phyloP scores from a whole-genome alignment of 208 protist genomes.

The Trypanosoma scelopori region DNA sequence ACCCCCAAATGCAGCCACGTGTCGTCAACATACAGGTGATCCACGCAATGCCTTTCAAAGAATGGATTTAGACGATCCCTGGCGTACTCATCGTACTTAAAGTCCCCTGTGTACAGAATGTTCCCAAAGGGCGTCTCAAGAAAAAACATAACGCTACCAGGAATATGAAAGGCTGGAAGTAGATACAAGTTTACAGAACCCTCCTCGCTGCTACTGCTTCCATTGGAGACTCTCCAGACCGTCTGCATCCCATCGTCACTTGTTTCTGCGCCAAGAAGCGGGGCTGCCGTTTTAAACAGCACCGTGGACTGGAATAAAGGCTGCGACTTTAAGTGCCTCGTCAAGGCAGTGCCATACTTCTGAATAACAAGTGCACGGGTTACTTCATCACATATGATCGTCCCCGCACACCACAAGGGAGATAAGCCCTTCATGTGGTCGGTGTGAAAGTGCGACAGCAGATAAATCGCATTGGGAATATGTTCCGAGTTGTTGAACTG shows the following conservation, averaged over 20 bases:
- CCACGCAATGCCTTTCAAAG: constrained; percentile 53
- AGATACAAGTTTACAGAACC: constrained; percentile 19
- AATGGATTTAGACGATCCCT: constrained; percentile 40
- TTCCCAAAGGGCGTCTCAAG: constrained; percentile 57
- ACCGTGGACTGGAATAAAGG: constrained; percentile 14
- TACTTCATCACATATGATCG: constrained; percentile 55
- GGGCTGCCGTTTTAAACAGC: neutral
- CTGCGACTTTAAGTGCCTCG: neutral
- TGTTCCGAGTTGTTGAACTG: constrained; percentile 33
- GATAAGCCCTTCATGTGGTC: constrained; percentile 86
- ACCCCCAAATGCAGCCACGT: constrained; percentile 80
- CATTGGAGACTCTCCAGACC: neutral
- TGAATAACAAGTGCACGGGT: constrained; percentile 57
- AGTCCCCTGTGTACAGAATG: constrained; percentile 82
- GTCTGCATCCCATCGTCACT: neutral
- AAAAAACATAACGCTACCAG: constrained; percentile 78
- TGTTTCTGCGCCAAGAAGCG: neutral
- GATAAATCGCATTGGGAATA: constrained; percentile 27
- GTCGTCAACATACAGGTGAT: constrained; percentile 85
- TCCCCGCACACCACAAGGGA: constrained; percentile 43
- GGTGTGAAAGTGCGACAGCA: constrained; percentile 88
- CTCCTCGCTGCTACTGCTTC: neutral
- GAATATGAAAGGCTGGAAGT: constrained; percentile 71
- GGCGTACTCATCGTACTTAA: constrained; percentile 53
- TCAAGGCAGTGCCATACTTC: constrained; percentile 33